Evolutionary conservation across 2,329 filamentous ascomycete genomes (phyloP).

Genomic region (Pseudocercospora eumusae): DNA sequence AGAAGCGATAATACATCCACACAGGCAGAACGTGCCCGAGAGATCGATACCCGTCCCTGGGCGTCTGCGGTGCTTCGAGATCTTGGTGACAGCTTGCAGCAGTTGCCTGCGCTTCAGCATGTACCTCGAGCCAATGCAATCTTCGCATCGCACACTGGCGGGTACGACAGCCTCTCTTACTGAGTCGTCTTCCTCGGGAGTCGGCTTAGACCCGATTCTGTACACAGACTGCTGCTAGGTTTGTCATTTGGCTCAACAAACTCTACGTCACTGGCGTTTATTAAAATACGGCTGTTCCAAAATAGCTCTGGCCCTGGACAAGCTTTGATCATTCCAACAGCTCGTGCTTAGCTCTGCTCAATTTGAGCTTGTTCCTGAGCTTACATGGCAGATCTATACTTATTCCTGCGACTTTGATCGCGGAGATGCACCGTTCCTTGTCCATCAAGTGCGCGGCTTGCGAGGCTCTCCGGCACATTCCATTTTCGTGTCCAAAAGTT

Average conservation of each 20-base stretch:
- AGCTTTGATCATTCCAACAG: neutral
- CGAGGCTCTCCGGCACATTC: neutral
- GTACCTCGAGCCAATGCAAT: neutral
- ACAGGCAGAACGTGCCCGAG: neutral
- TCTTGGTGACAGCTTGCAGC: neutral
- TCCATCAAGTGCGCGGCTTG: neutral
- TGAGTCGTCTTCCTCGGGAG: neutral
- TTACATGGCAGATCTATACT: conserved; percentile 5
- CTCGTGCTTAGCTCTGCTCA: neutral
- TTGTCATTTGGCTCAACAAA: neutral
- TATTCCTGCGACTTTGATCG: neutral
- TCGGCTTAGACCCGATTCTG: neutral
- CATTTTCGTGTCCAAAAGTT: too few species aligned
- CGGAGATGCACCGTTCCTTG: conserved; percentile 1
- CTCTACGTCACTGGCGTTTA: neutral
- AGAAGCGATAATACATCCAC: neutral
- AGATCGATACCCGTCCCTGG: neutral
- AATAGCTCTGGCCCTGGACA: conserved; percentile 2
- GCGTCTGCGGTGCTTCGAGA: neutral
- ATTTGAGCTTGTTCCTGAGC: conserved; percentile 8
- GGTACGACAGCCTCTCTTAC: too few species aligned
- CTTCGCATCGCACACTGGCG: too few species aligned
- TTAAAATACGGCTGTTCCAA: neutral
- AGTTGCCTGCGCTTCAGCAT: neutral
- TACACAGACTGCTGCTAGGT: neutral